Conservation (phyloP, 345 rosid genomes). For the Eutrema japonicum region DNA sequence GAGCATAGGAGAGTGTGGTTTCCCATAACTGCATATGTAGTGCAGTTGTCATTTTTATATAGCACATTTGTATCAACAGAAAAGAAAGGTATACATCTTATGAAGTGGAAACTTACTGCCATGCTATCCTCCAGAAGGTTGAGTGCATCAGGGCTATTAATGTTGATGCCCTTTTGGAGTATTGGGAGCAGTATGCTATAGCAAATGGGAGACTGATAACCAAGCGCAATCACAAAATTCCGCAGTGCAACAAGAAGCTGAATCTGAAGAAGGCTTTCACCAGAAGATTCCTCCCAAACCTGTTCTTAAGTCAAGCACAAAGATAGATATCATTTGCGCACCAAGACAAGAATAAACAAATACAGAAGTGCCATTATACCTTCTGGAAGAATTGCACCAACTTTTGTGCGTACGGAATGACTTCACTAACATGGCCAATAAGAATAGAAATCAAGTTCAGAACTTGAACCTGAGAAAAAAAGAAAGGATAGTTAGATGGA, state of each 20-base stretch:
- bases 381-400: constrained; percentile 83
- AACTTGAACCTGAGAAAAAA: constrained; percentile 80
- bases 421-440: constrained; percentile 73
- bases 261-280: constrained; percentile 96
- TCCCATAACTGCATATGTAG: constrained; percentile 89
- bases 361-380: constrained; percentile 50
- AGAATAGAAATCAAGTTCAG: constrained; percentile 87
- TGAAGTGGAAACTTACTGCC: constrained; percentile 60
- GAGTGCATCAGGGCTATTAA: constrained; percentile 85
- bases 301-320: constrained; percentile 42
- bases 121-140: constrained; percentile 94
- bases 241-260: constrained; percentile 95
- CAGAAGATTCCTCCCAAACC: constrained; percentile 98
- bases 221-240: constrained; percentile 88
- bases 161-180: constrained; percentile 83
- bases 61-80: constrained; percentile 21
- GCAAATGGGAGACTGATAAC: constrained; percentile 80
- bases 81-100: constrained; percentile 30
- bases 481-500: constrained; percentile 18
- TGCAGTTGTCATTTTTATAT: constrained; percentile 26
- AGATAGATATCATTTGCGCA: constrained; percentile 24
- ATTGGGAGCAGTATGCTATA: constrained; percentile 81
- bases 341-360: constrained; percentile 13
- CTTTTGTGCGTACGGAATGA: constrained; percentile 75
- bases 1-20: constrained; percentile 85